Evolutionary conservation across 768 basidiomycete species (phyloP).

Genomic region (Calvatia gigantea): DNA sequence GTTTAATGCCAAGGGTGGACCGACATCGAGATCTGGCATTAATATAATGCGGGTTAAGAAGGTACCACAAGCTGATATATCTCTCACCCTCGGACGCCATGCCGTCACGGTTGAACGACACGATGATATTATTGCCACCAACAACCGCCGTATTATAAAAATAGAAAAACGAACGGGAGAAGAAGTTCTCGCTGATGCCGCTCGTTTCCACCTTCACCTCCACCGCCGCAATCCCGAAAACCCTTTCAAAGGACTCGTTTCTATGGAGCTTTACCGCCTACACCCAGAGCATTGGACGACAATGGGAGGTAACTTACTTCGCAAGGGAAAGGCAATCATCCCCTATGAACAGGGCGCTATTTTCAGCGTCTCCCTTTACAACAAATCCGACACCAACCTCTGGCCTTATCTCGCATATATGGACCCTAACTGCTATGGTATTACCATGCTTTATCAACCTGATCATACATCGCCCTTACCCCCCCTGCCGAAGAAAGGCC

Average conservation of each 20-base stretch:
- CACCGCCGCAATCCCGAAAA: conserved; percentile 44
- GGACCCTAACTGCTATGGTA: conserved; percentile 52
- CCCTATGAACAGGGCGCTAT: conserved; percentile 37
- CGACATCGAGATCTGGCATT: conserved; percentile 35
- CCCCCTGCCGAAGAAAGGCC: conserved; percentile 39
- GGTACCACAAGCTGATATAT: conserved; percentile 45
- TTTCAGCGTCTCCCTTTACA: conserved; percentile 47
- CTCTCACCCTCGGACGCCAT: conserved; percentile 38
- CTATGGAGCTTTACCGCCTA: conserved; percentile 50
- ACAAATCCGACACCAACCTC: conserved; percentile 46
- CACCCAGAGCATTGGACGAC: conserved; percentile 41
- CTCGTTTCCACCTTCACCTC: conserved; percentile 58
- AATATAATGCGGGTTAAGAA: conserved; percentile 44
- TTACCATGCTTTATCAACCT: conserved; percentile 54
- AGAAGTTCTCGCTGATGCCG: conserved; percentile 52
- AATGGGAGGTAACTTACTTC: conserved; percentile 43
- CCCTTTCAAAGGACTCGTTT: conserved; percentile 44
- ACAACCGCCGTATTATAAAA: conserved; percentile 32
- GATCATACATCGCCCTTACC: conserved; percentile 30
- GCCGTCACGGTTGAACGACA: conserved; percentile 42
- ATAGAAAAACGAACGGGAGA: conserved; percentile 28
- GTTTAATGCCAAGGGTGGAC: conserved; percentile 29
- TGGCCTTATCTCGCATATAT: conserved; percentile 65
- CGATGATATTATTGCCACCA: conserved; percentile 36
- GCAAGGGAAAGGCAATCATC: conserved; percentile 45